Base-by-base conservation (phyloP, 2,329 filamentous ascomycete genomes). In the Neonectria coccinea region DNA sequence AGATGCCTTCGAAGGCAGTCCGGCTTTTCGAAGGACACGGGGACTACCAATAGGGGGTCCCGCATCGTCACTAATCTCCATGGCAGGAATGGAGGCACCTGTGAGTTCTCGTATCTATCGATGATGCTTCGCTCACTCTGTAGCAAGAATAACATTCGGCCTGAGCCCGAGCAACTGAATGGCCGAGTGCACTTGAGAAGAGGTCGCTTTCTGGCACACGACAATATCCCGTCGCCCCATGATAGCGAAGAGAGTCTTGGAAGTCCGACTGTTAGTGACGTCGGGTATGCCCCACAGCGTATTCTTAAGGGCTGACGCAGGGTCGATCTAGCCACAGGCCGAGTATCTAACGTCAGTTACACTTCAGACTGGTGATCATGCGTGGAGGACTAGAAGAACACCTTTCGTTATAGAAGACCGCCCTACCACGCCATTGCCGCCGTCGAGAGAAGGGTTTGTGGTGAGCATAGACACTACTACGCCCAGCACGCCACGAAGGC, bases 401-500 rank as follows among this genome's bases (percentile, higher is more conserved):
- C 7, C 29, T 18, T 12, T 20, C 16, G 18, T n/a, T 11, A n/a
- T 11, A 51, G 48, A 16, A 6, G 31, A 18, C 6, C 27, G 27
- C 20, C 48, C n/a, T 14, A 33, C 29, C 22, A 39, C 55, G 29
- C 20, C 41, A 27, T n/a, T 39, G 29, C 10, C 9, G 1, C 44
- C 33, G 11, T 9, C 45, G 12, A 16, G 29, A 18, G 55, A 50
- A 41, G 45, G 18, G 20, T 16, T 27, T 45, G 22, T 22, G 44
- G 25, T n/a, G 5, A n/a, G 36, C 27, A 27, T 10, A 5, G 29
- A 41, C 45, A 16, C 22, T 20, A 29, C 11, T 20, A 41, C 11
- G 39, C 12, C 12, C 25, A 33, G 33, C 3, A 50, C 33, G 9
- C n/a, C 36, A 44, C 63, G 62, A 55, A 39, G 50, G n/a, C 36